These are phyloP conservation scores for Magnaporthiopsis poae DNA, from an alignment of 2,329 filamentous ascomycete genomes.

Conservation along the genomic window DNA sequence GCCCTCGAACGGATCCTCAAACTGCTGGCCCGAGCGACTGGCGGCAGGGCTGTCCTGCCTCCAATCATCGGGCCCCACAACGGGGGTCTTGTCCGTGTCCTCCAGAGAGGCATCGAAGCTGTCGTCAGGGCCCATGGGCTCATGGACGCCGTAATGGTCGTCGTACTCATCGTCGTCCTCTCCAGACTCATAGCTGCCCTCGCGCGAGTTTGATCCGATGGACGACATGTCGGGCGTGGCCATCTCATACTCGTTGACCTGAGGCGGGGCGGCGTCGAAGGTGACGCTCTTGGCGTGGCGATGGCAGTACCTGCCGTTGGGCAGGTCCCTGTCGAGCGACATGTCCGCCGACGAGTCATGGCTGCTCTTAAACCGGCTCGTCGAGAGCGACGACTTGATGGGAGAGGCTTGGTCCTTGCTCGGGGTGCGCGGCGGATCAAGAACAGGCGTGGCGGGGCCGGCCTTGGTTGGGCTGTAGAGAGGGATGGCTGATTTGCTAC, in stretches of 20 bases:
- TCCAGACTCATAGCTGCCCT: conserved; percentile 84
- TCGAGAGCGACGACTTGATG: conserved; percentile 78
- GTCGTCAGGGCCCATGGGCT: conserved; percentile 59
- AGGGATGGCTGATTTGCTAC: conserved; percentile 54
- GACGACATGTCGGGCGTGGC: conserved; percentile 93
- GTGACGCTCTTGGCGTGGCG: conserved; percentile 94
- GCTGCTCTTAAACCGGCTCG: conserved; percentile 52
- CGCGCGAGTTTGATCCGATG: conserved; percentile 76
- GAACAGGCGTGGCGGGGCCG: conserved; percentile 23
- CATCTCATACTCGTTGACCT: conserved; percentile 97
- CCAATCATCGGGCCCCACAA: conserved; percentile 97
- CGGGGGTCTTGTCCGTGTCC: conserved; percentile 92
- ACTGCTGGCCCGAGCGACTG: conserved; percentile 13
- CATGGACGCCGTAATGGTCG: conserved; percentile 41
- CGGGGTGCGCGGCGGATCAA: conserved; percentile 35
- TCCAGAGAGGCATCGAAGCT: conserved; percentile 94
- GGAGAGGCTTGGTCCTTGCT: conserved; percentile 69
- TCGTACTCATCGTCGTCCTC: conserved; percentile 56
- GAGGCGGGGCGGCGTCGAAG: conserved; percentile 85
- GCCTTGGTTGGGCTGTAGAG: conserved; percentile 44
- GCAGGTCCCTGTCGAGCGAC: conserved; percentile 45
- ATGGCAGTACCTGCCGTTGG: conserved; percentile 58
- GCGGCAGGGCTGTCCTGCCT: conserved; percentile 54
- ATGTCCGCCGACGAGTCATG: conserved; percentile 60
- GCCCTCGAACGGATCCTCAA: conserved; percentile 60